Base-by-base conservation (phyloP, 2,329 filamentous ascomycete genomes). In the Talaromyces funiculosus region DNA sequence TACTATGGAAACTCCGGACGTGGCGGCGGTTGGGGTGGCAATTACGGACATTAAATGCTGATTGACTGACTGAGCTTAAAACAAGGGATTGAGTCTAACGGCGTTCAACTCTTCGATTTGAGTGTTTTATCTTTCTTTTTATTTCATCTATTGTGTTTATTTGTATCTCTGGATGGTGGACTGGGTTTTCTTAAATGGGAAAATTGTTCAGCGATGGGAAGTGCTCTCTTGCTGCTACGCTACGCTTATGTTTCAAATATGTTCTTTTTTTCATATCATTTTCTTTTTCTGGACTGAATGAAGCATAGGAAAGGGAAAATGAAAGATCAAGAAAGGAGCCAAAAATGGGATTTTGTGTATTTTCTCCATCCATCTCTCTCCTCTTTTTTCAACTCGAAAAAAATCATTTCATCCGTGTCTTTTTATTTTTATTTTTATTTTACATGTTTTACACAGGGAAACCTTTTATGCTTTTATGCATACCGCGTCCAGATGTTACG, bases 21-120 rank as follows among this genome's bases (percentile, higher is more conserved):
- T 45, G 75, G 76, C 59, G 77, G 77, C 59, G 77, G 77, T 60
- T 79, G 77, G 77, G 76, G 75, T 65, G 75, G 74, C 64, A 79
- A 78, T 66, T 79, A 79, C 64, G 75, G 75, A 53, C 77, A 78
- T 67, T 78, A 72, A 74, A 65, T 60, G 65, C 20, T 53, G 29
- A 16, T 29, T 40, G 33, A 38, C 29, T 53, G 35, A 53, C 18
- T 26, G 16, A 59, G 35, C 43, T 51, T 51, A 33, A 53, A 53
- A 49, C 47, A 61, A 58, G 54, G 60, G 60, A 62, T 59, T 59
- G 60, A 58, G 38, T 61, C 60, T 66, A 60, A 67, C 61, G 66
- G 68, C 65, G 61, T 67, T 62, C 62, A 58, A 53, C 45, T 58
- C 61, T 64, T 61, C 31, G 26, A 53, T 59, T 55, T 57, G 49